phyloP scores from a whole-genome alignment of 805 yeast species.

The Saturnispora gosingensis region DNA sequence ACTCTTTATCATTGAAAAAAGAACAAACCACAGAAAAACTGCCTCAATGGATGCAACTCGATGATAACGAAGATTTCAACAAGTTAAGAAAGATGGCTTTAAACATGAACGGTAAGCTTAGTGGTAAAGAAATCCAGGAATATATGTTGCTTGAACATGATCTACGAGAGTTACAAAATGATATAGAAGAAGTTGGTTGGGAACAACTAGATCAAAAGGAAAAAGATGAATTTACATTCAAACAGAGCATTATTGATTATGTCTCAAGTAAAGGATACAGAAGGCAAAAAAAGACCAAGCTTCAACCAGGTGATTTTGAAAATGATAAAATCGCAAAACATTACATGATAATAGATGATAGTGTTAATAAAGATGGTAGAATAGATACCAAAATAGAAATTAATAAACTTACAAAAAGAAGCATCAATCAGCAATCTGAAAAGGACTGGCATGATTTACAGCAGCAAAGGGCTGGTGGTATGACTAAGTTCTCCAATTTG shows the following conservation, averaged over 20 bases:
- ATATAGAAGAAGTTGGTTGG: slow-evolving; percentile 46
- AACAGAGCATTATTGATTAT: slow-evolving; percentile 39
- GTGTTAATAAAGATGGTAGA: not conserved
- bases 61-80: slow-evolving; percentile 14
- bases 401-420: slow-evolving; percentile 22
- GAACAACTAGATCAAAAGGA: slow-evolving; percentile 39
- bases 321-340: slow-evolving; percentile 28
- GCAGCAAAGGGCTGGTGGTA: slow-evolving; percentile 32
- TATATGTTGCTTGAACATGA: slow-evolving; percentile 36
- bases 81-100: slow-evolving; percentile 27
- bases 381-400: not conserved
- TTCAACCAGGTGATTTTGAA: not conserved
- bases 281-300: not conserved
- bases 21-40: not conserved
- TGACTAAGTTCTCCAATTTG: slow-evolving; percentile 12
- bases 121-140: slow-evolving; percentile 38
- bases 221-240: slow-evolving; percentile 40
- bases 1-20: not conserved
- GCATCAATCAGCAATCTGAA: slow-evolving; percentile 14
- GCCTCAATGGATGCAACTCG: slow-evolving; percentile 1
- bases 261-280: slow-evolving; percentile 29
- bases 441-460: slow-evolving; percentile 48
- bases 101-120: slow-evolving; percentile 38
- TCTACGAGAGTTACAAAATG: slow-evolving; percentile 39
- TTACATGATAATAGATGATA: not conserved